These are phyloP conservation scores for Bryum argenteum DNA, from an alignment of 225 moss, liverwort and hornwort genomes.

Conservation along the genomic window DNA sequence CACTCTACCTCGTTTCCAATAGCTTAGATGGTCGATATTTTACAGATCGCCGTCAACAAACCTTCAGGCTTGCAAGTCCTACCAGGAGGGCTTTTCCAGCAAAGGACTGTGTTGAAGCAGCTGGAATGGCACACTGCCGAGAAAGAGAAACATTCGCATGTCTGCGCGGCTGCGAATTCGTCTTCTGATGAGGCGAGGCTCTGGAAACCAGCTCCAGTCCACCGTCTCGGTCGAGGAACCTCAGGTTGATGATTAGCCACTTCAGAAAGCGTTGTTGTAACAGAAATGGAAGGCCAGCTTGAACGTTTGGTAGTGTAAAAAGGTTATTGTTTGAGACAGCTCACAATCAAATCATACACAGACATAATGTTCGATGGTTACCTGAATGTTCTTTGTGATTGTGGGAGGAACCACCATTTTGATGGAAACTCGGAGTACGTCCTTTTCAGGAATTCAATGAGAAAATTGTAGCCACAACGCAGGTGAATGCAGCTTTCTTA, in stretches of 20 bases:
- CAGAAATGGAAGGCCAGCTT: background rate
- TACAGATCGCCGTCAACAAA: slow-evolving; percentile 80
- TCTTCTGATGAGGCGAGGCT: slow-evolving; percentile 26
- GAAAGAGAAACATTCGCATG: slow-evolving; percentile 40
- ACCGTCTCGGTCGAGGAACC: slow-evolving; percentile 96
- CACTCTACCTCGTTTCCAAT: background rate
- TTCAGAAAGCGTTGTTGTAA: background rate
- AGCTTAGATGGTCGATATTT: slow-evolving; percentile 18
- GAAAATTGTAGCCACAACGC: slow-evolving; percentile 5
- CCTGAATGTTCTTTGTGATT: background rate
- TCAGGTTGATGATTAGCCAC: slow-evolving; percentile 61
- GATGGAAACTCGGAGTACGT: background rate
- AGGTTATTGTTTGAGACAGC: too few relatives aligned
- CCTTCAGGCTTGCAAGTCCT: slow-evolving; percentile 94
- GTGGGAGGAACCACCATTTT: background rate
- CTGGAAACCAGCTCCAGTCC: slow-evolving; percentile 83
- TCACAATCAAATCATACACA: background rate
- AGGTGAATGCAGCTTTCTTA: slow-evolving; percentile 22
- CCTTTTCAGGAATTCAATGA: background rate
- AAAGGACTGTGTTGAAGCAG: slow-evolving; percentile 87
- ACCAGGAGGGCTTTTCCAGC: slow-evolving; percentile 94
- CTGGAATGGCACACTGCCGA: slow-evolving; percentile 62
- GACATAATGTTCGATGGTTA: background rate
- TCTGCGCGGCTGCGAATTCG: slow-evolving; percentile 3
- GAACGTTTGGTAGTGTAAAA: background rate